Base-by-base conservation (phyloP, 345 rosid species). In the Arabidopsis suecica region DNA sequence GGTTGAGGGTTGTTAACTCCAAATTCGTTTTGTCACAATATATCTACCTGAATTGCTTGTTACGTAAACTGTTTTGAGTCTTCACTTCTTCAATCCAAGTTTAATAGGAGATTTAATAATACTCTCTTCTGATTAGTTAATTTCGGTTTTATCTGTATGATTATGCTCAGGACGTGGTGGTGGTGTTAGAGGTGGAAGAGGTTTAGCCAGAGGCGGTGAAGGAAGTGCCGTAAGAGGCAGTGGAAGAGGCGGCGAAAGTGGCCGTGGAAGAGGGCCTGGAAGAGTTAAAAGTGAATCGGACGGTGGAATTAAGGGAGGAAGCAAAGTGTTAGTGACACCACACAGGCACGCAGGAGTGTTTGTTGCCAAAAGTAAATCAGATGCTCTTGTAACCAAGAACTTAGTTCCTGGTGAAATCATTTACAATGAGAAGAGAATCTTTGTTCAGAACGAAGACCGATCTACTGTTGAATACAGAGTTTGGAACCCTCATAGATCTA, bases 401-500 rank as follows among this genome's bases (percentile, higher is more conserved):
- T 66, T 91, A 69, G 95, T 86, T n/a, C 89, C 91, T 34, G 90
- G 93, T 3, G 91, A 85, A 66, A 84, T 88, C 38, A 90, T 91
- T 20, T 85, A 91, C 79, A 85, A 85, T 22, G 89, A 89, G 83
- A 91, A 89, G 86, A 86, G 91, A 51, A 55, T 68, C 13, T 36
- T 89, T 47, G 89, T 85, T 18, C 91, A 86, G 90, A 58, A 58
- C 4, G 42, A 58, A 16, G 42, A 58, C 2, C 10, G 62, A 58
- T n/a, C 62, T 33, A 58, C 10, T 4, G 84, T 83, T 55, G 99
- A 95, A 49, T 95, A 95, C 82, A 85, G 99, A 55, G 77, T 95
- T 1, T 95, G 97, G 99, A 95, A 95, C 59, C 98, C 94, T 22
- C 85, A 90, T 84, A 83, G 99, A 8, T 95, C 99, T 1, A 95